Conservation (phyloP, 208 protist species). For the Acanthamoeba royreba region DNA sequence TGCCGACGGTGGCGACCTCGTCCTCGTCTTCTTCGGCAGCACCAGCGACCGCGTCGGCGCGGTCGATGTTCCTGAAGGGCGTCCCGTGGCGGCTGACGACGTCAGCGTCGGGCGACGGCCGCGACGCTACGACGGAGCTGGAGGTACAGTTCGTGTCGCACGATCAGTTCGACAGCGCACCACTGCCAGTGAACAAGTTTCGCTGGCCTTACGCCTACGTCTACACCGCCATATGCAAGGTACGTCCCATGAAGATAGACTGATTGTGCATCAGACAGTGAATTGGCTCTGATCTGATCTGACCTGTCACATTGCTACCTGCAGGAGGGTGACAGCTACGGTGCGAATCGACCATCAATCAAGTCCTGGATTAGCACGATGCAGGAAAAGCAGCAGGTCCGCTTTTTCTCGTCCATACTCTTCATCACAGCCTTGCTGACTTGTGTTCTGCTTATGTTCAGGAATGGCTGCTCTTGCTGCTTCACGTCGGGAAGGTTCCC, state of each 20-base stretch:
- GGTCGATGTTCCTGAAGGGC: neutral
- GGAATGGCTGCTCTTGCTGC: neutral
- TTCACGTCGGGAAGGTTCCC: neutral
- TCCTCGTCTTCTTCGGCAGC: no score
- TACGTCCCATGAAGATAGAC: neutral
- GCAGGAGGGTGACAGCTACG: neutral
- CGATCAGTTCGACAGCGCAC: conserved; percentile 8
- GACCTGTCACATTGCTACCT: neutral
- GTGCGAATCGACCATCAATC: neutral
- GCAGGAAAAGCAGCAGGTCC: neutral
- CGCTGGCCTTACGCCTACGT: conserved; percentile 27
- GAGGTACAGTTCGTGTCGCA: conserved; percentile 13
- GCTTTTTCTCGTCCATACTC: neutral
- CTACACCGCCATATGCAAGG: conserved; percentile 20
- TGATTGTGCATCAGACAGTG: neutral
- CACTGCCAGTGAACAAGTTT: conserved; percentile 18
- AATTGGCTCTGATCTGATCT: neutral
- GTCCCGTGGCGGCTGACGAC: neutral
- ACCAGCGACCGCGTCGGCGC: neutral
- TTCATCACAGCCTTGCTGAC: neutral
- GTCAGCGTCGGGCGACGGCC: neutral
- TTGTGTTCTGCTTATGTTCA: neutral
- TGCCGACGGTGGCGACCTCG: neutral
- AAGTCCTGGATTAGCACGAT: neutral
- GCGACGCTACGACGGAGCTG: neutral